phyloP scores from a whole-genome alignment of 257 asterid genomes.

The Verbena officinalis region DNA sequence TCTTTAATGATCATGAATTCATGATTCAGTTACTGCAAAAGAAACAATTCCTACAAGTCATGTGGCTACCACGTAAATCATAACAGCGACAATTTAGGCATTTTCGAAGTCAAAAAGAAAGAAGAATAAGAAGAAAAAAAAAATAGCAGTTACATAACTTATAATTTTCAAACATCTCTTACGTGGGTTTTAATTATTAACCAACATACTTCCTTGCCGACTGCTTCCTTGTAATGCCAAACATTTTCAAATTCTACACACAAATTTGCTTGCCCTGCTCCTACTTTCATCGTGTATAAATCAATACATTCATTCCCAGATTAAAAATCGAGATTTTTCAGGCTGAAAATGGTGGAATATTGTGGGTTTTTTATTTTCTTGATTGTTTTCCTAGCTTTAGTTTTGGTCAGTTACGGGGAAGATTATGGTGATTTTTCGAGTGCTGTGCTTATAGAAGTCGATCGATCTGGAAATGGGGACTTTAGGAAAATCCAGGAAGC shows the following conservation, averaged over 20 bases:
- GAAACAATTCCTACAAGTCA: neutral
- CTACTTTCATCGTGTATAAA: neutral
- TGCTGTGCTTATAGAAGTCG: conserved; percentile 30
- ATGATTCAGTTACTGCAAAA: neutral
- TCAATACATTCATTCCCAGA: too few relatives aligned
- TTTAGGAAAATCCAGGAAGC: conserved; percentile 43
- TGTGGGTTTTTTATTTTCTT: neutral
- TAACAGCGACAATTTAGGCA: neutral
- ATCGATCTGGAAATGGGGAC: conserved; percentile 44
- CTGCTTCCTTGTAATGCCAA: neutral
- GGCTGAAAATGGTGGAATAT: neutral
- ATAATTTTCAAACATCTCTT: neutral
- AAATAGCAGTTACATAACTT: neutral
- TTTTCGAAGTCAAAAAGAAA: neutral
- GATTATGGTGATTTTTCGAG: neutral
- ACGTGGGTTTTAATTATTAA: neutral
- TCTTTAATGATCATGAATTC: neutral
- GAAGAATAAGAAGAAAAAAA: neutral
- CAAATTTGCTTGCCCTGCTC: neutral
- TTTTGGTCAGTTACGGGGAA: neutral
- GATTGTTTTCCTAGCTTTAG: neutral
- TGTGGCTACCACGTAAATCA: neutral
- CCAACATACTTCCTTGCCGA: neutral
- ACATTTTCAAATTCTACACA: neutral
- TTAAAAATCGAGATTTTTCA: neutral